Percentiles rank a stretch among this genome's conserved stretches.
These are phyloP conservation scores for Russula dissimulans DNA, from an alignment of 768 basidiomycete genomes.

Conservation along the genomic window DNA sequence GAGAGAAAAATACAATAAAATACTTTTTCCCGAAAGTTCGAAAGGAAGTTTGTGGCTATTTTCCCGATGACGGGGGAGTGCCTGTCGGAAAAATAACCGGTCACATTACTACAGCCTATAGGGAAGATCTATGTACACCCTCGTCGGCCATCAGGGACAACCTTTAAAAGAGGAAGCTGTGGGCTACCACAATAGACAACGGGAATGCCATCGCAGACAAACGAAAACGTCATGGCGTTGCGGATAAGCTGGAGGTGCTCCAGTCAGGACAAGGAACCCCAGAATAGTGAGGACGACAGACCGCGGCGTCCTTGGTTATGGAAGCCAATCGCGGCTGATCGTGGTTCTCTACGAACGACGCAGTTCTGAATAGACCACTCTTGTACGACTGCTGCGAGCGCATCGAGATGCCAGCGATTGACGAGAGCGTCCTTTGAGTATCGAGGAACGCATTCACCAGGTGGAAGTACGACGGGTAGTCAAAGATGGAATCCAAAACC, in stretches of 20 bases:
- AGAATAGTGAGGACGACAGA: constrained; percentile 21
- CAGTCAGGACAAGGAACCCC: background rate
- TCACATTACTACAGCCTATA: too few species aligned
- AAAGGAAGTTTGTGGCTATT: too few species aligned
- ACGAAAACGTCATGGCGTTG: constrained; percentile 43
- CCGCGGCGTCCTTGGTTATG: constrained; percentile 33
- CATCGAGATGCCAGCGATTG: constrained; percentile 24
- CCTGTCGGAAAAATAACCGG: too few species aligned
- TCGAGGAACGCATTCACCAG: constrained; percentile 34
- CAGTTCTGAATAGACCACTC: constrained; percentile 33
- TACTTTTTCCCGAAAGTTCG: too few species aligned
- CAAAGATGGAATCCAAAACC: constrained; percentile 37
- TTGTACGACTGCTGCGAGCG: constrained; percentile 32
- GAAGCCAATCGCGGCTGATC: constrained; percentile 43
- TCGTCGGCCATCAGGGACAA: constrained; percentile 28
- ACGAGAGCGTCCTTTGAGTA: constrained; percentile 28
- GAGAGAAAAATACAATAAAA: too few species aligned
- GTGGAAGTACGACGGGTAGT: constrained; percentile 42
- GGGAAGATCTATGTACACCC: constrained; percentile 23
- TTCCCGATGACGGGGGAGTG: too few species aligned
- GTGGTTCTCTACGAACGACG: constrained; percentile 47
- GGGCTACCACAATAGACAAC: constrained; percentile 40
- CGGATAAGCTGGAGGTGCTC: constrained; percentile 28
- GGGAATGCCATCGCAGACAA: constrained; percentile 43
- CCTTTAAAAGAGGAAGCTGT: background rate